Base-by-base conservation (phyloP, 2,329 filamentous ascomycete species). In the Aspergillus ibericus region DNA sequence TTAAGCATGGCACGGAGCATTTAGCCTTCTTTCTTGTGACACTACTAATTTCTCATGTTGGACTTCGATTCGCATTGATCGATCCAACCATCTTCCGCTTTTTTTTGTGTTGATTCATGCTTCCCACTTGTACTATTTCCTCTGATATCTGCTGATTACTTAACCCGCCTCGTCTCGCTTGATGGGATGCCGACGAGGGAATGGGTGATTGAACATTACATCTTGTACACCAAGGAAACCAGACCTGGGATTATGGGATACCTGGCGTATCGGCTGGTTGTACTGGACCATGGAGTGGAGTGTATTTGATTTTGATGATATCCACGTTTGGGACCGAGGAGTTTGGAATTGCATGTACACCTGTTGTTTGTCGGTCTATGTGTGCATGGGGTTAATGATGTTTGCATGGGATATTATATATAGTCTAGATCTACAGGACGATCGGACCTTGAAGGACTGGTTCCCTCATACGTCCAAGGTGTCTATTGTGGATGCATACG, bases 261-360 rank as follows among this genome's bases (percentile, higher is more conserved):
- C 44, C 27, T 58, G 56, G 56, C 50, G 56, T 44, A 54, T 47
- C 34, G 55, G 48, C 36, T 53, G 49, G 40, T 53, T 22, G 40
- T 58, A 42, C 50, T 27, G 56, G 32, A 40, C 16, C 44, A 44
- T 44, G 51, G 38, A n/a, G 51, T 53, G 36, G 22, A 25, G 51
- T 53, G 36, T 32, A 29, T 15, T 15, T 22, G 36, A 12, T 40
- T 53, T 29, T 44, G 40, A 53, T 44, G 51, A 53, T 53, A 53
- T 53, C 51, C 51, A 53, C 51, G 44, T 34, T 32, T 15, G 27
- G 51, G 51, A 20, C 27, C 10, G 29, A 53, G 51, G 51, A 53
- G 51, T 53, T 53, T 18, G 51, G 36, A 18, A 44, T 40, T 32
- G 36, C 38, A 42, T 32, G 36, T 53, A 44, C 18, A n/a, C n/a